These are phyloP conservation scores for Alisma plantagoaquatica DNA, from an alignment of 106 monocot genomes.

Conservation along the genomic window DNA sequence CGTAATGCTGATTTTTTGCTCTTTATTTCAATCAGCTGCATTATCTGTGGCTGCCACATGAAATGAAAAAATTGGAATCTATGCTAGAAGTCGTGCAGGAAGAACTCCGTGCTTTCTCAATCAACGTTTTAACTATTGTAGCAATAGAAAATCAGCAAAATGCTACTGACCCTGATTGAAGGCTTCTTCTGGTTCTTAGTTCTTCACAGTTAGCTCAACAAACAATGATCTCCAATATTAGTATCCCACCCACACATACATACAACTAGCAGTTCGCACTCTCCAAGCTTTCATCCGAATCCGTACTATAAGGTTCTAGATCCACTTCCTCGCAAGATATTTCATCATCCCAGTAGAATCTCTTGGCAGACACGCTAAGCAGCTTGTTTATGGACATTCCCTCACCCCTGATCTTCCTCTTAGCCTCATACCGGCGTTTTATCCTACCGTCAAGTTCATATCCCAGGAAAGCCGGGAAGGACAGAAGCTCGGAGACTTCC, in stretches of 20 bases:
- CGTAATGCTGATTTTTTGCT: too few relatives aligned
- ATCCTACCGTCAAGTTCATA: constrained; percentile 76
- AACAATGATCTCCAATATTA: too few relatives aligned
- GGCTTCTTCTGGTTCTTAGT: too few relatives aligned
- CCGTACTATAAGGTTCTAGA: not conserved
- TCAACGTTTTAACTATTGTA: too few relatives aligned
- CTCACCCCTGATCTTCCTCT: constrained; percentile 43
- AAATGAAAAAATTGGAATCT: too few relatives aligned
- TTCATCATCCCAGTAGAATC: constrained; percentile 21
- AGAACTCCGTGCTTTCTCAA: too few relatives aligned
- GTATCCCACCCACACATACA: not conserved
- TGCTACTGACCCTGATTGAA: too few relatives aligned
- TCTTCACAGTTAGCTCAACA: too few relatives aligned
- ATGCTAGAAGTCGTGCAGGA: too few relatives aligned
- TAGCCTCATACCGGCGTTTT: constrained; percentile 56
- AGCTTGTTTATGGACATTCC: constrained; percentile 63
- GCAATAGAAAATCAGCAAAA: too few relatives aligned
- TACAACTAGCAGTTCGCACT: not conserved
- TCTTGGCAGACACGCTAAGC: constrained; percentile 42
- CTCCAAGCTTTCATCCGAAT: not conserved
- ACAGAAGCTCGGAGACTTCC: constrained; percentile 57
- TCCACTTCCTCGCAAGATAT: not conserved
- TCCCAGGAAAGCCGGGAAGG: constrained; percentile 72
- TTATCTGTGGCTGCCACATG: too few relatives aligned
- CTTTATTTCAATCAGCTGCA: too few relatives aligned